Conservation (phyloP, 148 eudicot species). For the Fagopyrum homotropicum region DNA sequence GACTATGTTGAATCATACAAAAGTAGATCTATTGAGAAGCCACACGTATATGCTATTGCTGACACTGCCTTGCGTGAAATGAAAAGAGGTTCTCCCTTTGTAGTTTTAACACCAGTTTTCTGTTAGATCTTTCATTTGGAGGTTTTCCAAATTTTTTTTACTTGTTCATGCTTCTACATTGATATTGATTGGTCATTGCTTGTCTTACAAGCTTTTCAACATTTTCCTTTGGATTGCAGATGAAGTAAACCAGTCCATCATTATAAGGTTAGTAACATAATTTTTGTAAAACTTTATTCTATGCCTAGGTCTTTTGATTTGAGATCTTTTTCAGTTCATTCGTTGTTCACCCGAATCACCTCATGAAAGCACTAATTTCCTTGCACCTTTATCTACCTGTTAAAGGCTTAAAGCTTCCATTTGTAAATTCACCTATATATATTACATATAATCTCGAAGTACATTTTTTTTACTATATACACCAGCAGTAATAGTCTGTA, state of each 20-base stretch:
- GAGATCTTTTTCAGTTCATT: not conserved
- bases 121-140: not conserved
- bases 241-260: constrained; percentile 98
- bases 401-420: not conserved
- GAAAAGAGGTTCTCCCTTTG: constrained; percentile 59
- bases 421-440: not conserved
- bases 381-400: not conserved
- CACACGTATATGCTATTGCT: constrained; percentile 95
- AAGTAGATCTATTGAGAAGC: constrained; percentile 51
- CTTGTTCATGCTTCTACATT: constrained; percentile 3
- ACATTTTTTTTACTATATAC: not conserved
- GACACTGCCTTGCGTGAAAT: constrained; percentile 87
- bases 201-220: constrained; percentile 10
- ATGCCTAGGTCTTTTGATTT: not conserved
- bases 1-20: constrained; percentile 72
- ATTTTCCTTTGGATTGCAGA: constrained; percentile 39
- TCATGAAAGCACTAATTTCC: not conserved
- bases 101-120: not conserved
- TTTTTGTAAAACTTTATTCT: not conserved
- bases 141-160: not conserved
- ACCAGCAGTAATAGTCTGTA: not conserved
- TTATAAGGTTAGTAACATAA: constrained; percentile 65
- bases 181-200: not conserved
- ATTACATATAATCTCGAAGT: not conserved
- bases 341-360: not conserved